A percentile compares a stretch with the other conserved stretches of the same genome.
Evolutionary conservation across 345 rosid genomes (phyloP).

Genomic region (Ceriops tagal): DNA sequence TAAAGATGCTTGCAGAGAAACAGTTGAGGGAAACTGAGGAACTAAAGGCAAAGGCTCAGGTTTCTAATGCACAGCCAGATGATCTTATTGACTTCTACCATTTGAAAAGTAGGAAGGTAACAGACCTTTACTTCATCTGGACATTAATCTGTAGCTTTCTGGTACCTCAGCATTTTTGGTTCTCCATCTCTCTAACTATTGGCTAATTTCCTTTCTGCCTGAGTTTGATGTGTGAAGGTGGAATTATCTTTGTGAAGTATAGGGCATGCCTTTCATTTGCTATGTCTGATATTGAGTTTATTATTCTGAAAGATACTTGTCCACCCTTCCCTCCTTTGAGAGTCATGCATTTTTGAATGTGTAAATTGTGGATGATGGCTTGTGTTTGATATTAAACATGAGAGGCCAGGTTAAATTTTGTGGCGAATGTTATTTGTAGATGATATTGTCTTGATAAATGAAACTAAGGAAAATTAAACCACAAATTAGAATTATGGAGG

Average conservation of each 20-base stretch:
- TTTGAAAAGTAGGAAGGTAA: conserved; percentile 95
- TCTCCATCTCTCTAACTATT: too few relatives aligned
- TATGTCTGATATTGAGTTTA: background rate
- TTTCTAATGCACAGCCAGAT: conserved; percentile 94
- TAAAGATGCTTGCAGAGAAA: conserved; percentile 92
- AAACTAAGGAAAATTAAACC: too few relatives aligned
- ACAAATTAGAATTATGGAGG: too few relatives aligned
- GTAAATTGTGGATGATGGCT: background rate
- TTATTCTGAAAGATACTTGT: background rate
- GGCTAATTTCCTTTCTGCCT: too few relatives aligned
- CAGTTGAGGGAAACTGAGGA: conserved; percentile 82
- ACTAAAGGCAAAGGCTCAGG: conserved; percentile 86
- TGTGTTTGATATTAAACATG: too few relatives aligned
- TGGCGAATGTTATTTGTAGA: too few relatives aligned
- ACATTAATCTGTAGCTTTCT: background rate
- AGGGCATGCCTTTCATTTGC: background rate
- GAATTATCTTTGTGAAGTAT: too few relatives aligned
- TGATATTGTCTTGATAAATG: too few relatives aligned
- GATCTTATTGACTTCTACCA: conserved; percentile 98
- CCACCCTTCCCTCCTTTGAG: background rate
- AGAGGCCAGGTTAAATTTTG: too few relatives aligned
- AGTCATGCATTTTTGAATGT: background rate
- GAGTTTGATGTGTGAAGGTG: too few relatives aligned
- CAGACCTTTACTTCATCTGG: background rate
- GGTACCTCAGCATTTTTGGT: too few relatives aligned